Base-by-base conservation (phyloP, 2,329 filamentous ascomycete species). In the Lachnellula arida region DNA sequence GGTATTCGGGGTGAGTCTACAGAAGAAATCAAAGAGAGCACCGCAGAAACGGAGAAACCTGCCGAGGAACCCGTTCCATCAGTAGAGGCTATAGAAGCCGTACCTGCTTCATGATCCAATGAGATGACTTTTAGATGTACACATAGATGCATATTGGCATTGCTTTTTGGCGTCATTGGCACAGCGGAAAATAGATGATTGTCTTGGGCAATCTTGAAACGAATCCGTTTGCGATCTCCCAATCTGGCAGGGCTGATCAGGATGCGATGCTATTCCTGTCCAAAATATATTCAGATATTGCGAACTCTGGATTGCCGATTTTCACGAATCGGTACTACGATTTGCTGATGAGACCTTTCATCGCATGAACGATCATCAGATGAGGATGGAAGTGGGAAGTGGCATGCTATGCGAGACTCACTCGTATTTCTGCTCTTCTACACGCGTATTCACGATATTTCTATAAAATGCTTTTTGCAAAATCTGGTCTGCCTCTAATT, bases 1-100 rank as follows among this genome's bases (percentile, higher is more conserved):
- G 67, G 65, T 2, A 67, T 68, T 46, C 64, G 62, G 43, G 62
- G 60, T 11, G 64, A 68, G 52, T 48, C 59, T 19, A 58, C 49
- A n/a, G 37, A 44, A 28, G 40, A 49, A 47, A 19, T n/a, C 14
- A 46, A 51, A 49, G 46, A 35, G 25, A n/a, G 8, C 32, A 15
- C 17, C 40, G 22, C 19, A 15, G 37, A 54, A 54, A n/a, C 37
- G 8, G 53, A 59, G 23, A 56, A 55, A 17, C 53, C 58, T 19
- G 58, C 56, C 32, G 57, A 62, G 25, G 56, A 55, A 35, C 50
- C 40, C 15, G 40, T 51, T 3, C 14, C 49, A 43, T 62, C 60
- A 35, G 53, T 59, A 57, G 65, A 66, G 47, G 56, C 53, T 52
- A 63, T 63, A 51, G 60, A 53, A 25, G 60, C 60, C 11, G 54